These are phyloP conservation scores for Tetragonia tetragonoides DNA, from an alignment of 148 eudicot genomes.

Conservation along the genomic window DNA sequence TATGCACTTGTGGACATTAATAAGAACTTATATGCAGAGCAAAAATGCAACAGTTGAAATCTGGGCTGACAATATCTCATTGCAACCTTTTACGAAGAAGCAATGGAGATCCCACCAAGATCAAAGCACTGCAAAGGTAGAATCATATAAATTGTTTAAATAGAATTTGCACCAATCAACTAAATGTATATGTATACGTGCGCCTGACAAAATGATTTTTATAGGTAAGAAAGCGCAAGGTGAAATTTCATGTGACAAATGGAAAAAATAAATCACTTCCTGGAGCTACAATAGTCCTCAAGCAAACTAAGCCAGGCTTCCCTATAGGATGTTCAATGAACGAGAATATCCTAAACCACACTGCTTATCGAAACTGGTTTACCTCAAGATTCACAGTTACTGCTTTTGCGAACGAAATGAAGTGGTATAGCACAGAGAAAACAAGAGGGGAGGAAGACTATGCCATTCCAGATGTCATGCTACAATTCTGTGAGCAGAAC, in stretches of 20 bases:
- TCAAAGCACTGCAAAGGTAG: conserved; percentile 55
- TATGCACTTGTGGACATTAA: background rate
- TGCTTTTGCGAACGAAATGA: conserved; percentile 49
- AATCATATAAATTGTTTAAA: background rate
- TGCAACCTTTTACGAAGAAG: conserved; percentile 63
- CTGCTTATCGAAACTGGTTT: conserved; percentile 56
- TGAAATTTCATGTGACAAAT: conserved; percentile 40
- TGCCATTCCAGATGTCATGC: conserved; percentile 37
- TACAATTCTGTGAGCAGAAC: conserved; percentile 36
- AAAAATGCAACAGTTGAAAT: conserved; percentile 38
- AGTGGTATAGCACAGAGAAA: conserved; percentile 42
- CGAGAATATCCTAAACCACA: conserved; percentile 45
- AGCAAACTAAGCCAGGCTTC: conserved; percentile 30
- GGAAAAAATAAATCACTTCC: conserved; percentile 31
- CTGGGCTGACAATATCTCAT: conserved; percentile 61
- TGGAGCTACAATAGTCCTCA: conserved; percentile 39
- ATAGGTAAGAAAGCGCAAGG: conserved; percentile 46
- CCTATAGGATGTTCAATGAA: conserved; percentile 57
- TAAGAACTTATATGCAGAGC: conserved; percentile 36
- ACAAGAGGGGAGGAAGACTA: conserved; percentile 36
- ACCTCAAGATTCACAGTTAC: conserved; percentile 43
- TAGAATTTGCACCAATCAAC: background rate
- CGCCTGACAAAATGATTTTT: background rate
- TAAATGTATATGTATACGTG: too few relatives aligned
- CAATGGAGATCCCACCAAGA: conserved; percentile 70